Evolutionary conservation across 75 land plant species (phyloP), one percentile per base, ranked within the genome.

Genomic region (Azolla pinnata): DNA sequence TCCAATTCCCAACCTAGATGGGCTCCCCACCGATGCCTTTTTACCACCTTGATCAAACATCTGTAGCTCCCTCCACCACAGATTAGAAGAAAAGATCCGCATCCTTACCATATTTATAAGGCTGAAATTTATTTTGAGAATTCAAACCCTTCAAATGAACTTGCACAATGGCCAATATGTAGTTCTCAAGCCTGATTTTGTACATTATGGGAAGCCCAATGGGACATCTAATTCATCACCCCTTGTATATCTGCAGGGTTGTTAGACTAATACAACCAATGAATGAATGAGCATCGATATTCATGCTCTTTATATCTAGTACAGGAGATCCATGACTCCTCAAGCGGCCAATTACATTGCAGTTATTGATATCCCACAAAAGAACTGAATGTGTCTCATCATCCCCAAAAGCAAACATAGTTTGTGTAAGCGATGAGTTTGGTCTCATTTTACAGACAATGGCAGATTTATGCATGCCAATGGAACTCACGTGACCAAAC

Each of bases 381-480:
- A 72, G 26, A 33, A 87, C 53, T 28, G 80, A 71, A 50, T 45
- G 31, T 1, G 44, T 81, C 20, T 44, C 38, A 52, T 83, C 97
- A 68, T 90, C 92, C 24, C 83, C 88, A 49, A 57, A 80, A 8
- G 83, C 92, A 74, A 87, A 90, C 27, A 81, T 31, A 2, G 64
- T 35, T 29, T 61, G 10, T 7, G 33, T 46, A 14, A 45, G 61
- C 0, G 58, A 26, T 20, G 31, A 28, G 9, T 51, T 56, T 7
- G 32, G 29, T 26, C n/a, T 31, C 54, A 28, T 40, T 28, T 62
- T 30, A 49, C 24, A 54, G 35, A 81, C 57, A 32, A 87, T 68
- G 1, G 77, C 75, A 20, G 88, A 84, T 62, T 72, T 79, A 16
- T 85, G 75, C 66, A 87, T 49, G 55, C 87, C 83, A 40, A 69